Evolutionary conservation across 192 early-diverging fungal genomes (phyloP), one percentile per base, ranked within the genome.

Genomic region (Coemansia sp.): DNA sequence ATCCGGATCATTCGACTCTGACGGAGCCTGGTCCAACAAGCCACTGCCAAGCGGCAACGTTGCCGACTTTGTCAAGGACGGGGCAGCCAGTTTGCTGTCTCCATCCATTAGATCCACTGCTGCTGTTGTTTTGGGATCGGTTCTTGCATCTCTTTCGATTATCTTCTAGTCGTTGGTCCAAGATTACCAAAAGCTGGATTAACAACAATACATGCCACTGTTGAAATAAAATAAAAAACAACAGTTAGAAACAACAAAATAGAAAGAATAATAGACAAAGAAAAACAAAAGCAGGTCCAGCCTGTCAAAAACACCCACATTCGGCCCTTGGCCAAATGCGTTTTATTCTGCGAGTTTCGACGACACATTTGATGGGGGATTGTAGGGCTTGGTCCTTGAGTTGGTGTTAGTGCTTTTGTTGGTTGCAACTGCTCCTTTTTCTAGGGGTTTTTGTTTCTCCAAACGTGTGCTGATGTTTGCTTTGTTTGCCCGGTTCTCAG

Each of bases 11-110:
- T 69, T 82, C 62, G 74, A 71, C 36, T 58, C 79, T 1, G 73
- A 76, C 52, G 79, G 79, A 26, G 63, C 74, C n/a, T 82, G 73
- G 79, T 56, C 60, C 16, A 36, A 69, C 65, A 76, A 70, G 36
- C 19, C 48, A 9, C 52, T 73, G 49, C 72, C 63, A 32, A 71
- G 71, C 9, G 57, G 72, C 41, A 45, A 51, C 18, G 68, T 82
- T 52, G 57, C 63, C 9, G 73, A 76, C 57, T 69, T 72, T 66
- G 62, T 73, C 12, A 51, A 69, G 4, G 46, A 32, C 18, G 66
- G 66, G 11, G 74, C 45, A 15, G 61, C 62, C 13, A 13, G 46
- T 19, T 11, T 37, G 22, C n/a, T 52, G 8, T 26, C 67, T 32
- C 46, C 59, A 26, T 32, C 26, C 15, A 36, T 56, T 4, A 41